Evolutionary conservation across 768 basidiomycete genomes (phyloP), one percentile per base, ranked within the genome.

Genomic region (Lactarius evosmus): DNA sequence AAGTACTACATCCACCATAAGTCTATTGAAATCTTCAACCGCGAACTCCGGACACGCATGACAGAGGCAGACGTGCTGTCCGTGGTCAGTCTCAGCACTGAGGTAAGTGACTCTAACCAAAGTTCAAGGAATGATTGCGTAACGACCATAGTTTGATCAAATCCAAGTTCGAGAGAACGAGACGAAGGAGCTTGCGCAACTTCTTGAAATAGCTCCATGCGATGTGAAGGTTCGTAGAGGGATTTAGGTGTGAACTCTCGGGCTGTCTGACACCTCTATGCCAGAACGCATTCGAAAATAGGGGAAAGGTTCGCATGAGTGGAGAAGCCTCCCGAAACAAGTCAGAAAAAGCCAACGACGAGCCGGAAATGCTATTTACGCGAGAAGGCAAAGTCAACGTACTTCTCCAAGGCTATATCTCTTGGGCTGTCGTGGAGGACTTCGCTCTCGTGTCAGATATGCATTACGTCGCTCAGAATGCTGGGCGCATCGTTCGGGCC

Each of bases 381-480:
- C 62, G 65, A 44, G 85, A 79, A 74, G 93, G 85, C 54, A 99
- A 99, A 77, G 94, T 95, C 76, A 98, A 98, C 74, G 91, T 98
- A 65, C 81, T 98, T 19, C 79, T 99, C 25, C 97, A 99, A 76
- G 89, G 85, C 1, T 91, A 84, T 74, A 93, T 99, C 66, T 97
- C 94, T 40, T 78, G 83, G 52, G 80, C 84, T 50, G 77, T 79
- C n/a, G 78, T 97, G 16, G 90, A 97, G 65, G 97, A 99, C 75
- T 99, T 97, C 70, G 97, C 97, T 9, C 78, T 99, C 63, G 88
- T 98, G 7, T 98, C 97, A 0, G 97, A 99, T 72, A 89, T 86
- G 71, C 93, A 88, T 2, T 99, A 96, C 72, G 93, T 87, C 46
- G 91, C 95, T 27, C 95, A 98, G 72, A 99, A 98, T 70, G 91